Evolutionary conservation across 805 yeast species (phyloP).

Genomic region (Candida piceae): DNA sequence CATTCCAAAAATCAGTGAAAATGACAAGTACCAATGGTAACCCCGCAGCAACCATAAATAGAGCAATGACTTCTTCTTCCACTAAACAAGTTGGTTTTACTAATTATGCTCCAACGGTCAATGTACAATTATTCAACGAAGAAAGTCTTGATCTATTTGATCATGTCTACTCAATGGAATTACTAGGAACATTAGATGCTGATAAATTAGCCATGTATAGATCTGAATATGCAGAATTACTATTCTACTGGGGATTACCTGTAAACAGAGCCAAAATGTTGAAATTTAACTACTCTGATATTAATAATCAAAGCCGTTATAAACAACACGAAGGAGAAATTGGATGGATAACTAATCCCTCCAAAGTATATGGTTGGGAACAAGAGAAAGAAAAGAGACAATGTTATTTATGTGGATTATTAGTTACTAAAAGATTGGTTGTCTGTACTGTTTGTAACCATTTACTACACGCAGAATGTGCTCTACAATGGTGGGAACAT

Average conservation of each 20-base stretch:
- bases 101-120: conserved; percentile 27
- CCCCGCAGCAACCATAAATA: too few relatives aligned
- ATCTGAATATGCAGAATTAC: conserved; percentile 68
- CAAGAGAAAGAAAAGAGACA: conserved; percentile 26
- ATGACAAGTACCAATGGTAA: too few relatives aligned
- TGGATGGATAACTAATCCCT: conserved; percentile 23
- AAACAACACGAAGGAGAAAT: conserved; percentile 24
- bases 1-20: conserved; percentile 17
- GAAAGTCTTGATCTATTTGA: conserved; percentile 41
- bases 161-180: conserved; percentile 34
- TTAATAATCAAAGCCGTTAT: conserved; percentile 6
- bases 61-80: background rate
- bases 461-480: conserved; percentile 73
- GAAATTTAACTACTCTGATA: conserved; percentile 50
- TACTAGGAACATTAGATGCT: conserved; percentile 36
- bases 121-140: conserved; percentile 42
- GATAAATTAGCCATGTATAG: conserved; percentile 41
- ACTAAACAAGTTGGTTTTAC: background rate
- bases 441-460: conserved; percentile 76
- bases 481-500: conserved; percentile 69
- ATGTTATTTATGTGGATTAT: conserved; percentile 65
- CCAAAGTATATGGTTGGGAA: conserved; percentile 15
- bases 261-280: conserved; percentile 73
- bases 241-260: conserved; percentile 80
- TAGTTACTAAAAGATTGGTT: conserved; percentile 54